A percentile compares a stretch with the other conserved stretches of the same genome.
phyloP scores from a whole-genome alignment of 2,329 filamentous ascomycete species.

The Talaromyces funiculosus region DNA sequence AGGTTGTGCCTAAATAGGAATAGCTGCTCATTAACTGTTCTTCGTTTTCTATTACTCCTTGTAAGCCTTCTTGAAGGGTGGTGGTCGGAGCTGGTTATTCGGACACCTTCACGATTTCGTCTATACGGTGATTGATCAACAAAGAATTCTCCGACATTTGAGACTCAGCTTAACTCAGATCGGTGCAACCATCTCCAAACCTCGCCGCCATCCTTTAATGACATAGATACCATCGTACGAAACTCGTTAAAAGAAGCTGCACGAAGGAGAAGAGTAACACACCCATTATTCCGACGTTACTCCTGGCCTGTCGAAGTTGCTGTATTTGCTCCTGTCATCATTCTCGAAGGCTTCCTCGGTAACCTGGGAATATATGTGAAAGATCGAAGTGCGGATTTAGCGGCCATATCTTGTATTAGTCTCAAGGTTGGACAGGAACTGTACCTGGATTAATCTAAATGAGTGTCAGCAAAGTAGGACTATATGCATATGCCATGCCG shows the following conservation, averaged over 20 bases:
- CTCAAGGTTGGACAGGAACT: background rate
- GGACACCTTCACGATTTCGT: background rate
- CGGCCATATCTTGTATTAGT: slow-evolving; percentile 2
- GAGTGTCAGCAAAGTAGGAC: background rate
- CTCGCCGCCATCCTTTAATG: background rate
- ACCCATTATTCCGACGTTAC: background rate
- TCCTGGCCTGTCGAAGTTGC: background rate
- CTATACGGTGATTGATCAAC: background rate
- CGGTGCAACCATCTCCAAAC: background rate
- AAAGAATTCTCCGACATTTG: background rate
- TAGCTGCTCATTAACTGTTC: background rate
- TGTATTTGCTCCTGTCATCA: background rate
- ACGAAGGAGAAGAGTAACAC: background rate
- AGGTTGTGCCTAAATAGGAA: no score
- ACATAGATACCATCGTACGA: background rate
- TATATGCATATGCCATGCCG: background rate
- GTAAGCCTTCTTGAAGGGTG: background rate
- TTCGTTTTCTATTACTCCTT: background rate
- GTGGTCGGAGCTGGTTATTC: background rate
- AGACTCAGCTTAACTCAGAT: background rate
- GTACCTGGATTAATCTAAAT: background rate
- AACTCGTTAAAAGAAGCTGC: background rate
- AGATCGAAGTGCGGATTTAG: background rate
- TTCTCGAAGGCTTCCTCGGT: background rate
- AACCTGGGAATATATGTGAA: background rate